These are phyloP conservation scores for Ceratobasidium sp. DNA, from an alignment of 1,284 basidiomycete genomes.

Conservation along the genomic window DNA sequence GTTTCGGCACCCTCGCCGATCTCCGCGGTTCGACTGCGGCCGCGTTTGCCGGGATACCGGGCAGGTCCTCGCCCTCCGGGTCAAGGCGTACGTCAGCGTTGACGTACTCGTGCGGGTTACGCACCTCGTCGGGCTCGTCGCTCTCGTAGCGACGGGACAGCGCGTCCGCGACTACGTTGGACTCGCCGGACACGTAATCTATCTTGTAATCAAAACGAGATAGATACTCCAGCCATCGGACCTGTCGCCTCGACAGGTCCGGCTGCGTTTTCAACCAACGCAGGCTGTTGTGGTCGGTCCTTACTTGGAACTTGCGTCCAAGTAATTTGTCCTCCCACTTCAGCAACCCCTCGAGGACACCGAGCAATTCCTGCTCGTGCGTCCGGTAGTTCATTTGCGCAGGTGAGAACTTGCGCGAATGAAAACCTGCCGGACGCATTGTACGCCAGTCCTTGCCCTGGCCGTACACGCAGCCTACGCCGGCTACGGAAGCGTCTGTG, in stretches of 20 bases:
- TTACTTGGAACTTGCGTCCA: slow-evolving; percentile 55
- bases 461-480: slow-evolving; percentile 23
- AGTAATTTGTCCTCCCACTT: slow-evolving; percentile 61
- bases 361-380: slow-evolving; percentile 51
- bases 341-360: slow-evolving; percentile 58
- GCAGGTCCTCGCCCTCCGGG: slow-evolving; percentile 19
- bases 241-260: slow-evolving; percentile 55
- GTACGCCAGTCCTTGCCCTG: slow-evolving; percentile 16
- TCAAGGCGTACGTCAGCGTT: slow-evolving; percentile 2
- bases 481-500: slow-evolving; percentile 56
- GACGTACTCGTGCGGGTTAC: slow-evolving; percentile 47
- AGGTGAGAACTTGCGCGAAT: slow-evolving; percentile 3
- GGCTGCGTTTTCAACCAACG: slow-evolving; percentile 58
- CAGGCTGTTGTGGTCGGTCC: slow-evolving; percentile 60
- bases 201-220: slow-evolving; percentile 57
- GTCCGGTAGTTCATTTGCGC: slow-evolving; percentile 14
- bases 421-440: slow-evolving; percentile 7
- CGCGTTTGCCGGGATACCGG: background rate
- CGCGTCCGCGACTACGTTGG: slow-evolving; percentile 42
- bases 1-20: background rate
- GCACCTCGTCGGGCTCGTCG: slow-evolving; percentile 51
- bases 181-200: slow-evolving; percentile 56
- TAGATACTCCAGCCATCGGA: slow-evolving; percentile 58
- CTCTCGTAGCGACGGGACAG: slow-evolving; percentile 55
- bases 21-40: background rate